Evolutionary conservation across 805 yeast genomes (phyloP).

Genomic region (Kregervanrija delftensis): DNA sequence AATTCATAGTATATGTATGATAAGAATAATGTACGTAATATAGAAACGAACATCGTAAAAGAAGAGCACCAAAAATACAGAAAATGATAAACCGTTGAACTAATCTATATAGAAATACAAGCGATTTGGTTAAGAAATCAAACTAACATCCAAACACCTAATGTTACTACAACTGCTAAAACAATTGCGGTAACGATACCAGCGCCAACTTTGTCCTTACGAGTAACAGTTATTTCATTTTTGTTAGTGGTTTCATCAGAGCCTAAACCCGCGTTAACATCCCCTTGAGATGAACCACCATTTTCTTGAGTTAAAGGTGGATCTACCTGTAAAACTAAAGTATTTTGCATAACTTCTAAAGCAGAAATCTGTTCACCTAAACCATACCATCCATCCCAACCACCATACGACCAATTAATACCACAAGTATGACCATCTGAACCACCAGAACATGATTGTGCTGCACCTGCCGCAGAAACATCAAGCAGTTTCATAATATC

Average conservation of each 20-base stretch:
- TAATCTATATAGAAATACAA: too few relatives aligned
- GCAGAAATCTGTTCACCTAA: constrained; percentile 84
- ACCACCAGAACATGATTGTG: constrained; percentile 77
- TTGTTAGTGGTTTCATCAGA: constrained; percentile 39
- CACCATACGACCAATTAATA: constrained; percentile 50
- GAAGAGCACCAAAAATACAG: not conserved
- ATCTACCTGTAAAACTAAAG: constrained; percentile 31
- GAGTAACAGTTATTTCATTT: constrained; percentile 42
- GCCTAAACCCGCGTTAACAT: constrained; percentile 45
- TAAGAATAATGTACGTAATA: too few relatives aligned
- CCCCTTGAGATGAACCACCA: constrained; percentile 69
- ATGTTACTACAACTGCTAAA: constrained; percentile 51
- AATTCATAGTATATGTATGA: too few relatives aligned
- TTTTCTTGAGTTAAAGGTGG: constrained; percentile 55
- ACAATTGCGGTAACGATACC: constrained; percentile 78
- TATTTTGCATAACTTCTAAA: constrained; percentile 51
- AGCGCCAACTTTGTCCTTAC: constrained; percentile 81
- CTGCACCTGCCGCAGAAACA: constrained; percentile 62
- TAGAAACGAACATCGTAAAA: too few relatives aligned
- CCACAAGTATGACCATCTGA: constrained; percentile 85
- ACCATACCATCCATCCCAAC: constrained; percentile 67
- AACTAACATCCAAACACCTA: constrained; percentile 69
- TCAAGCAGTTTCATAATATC: constrained; percentile 29
- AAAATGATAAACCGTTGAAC: not conserved
- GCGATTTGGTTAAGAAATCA: constrained; percentile 17